Percentiles rank a stretch among this genome's conserved stretches.
Evolutionary conservation across 495 filamentous ascomycete species (phyloP).

Genomic region (Xanthoparmelia taractica): DNA sequence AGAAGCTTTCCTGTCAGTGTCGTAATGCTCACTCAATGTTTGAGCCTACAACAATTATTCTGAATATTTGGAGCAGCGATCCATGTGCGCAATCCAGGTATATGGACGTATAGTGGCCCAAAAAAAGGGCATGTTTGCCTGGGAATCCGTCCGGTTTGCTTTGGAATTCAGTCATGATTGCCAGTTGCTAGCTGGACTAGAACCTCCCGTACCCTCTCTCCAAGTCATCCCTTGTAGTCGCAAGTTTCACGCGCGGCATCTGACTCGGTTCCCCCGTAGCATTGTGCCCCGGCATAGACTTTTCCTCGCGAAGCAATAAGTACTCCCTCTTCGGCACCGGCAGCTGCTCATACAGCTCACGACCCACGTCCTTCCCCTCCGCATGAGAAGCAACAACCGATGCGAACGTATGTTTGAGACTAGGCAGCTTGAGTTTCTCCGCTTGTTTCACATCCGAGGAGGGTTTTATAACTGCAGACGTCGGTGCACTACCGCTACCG

Average conservation of each 20-base stretch:
- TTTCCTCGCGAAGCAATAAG: neutral
- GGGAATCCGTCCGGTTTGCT: too few species aligned
- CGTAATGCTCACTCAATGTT: too few species aligned
- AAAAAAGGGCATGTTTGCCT: too few species aligned
- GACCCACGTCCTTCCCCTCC: neutral
- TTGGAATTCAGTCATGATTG: too few species aligned
- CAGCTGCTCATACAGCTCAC: neutral
- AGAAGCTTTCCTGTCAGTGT: too few species aligned
- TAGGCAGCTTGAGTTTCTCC: neutral
- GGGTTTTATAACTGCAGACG: neutral
- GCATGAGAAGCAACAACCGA: neutral
- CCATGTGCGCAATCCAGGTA: too few species aligned
- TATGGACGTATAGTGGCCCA: too few species aligned
- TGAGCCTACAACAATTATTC: too few species aligned
- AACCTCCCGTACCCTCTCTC: neutral
- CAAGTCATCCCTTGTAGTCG: conserved; percentile 5
- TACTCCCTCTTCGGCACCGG: neutral
- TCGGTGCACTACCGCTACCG: neutral
- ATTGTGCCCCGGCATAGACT: neutral
- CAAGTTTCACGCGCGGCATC: neutral
- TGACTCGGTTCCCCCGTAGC: neutral
- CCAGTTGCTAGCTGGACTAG: too few species aligned
- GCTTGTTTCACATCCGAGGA: neutral
- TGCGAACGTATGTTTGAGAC: neutral
- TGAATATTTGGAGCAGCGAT: too few species aligned